Base-by-base conservation (phyloP, 768 basidiomycete genomes). In the Aureoboletus auriporus region DNA sequence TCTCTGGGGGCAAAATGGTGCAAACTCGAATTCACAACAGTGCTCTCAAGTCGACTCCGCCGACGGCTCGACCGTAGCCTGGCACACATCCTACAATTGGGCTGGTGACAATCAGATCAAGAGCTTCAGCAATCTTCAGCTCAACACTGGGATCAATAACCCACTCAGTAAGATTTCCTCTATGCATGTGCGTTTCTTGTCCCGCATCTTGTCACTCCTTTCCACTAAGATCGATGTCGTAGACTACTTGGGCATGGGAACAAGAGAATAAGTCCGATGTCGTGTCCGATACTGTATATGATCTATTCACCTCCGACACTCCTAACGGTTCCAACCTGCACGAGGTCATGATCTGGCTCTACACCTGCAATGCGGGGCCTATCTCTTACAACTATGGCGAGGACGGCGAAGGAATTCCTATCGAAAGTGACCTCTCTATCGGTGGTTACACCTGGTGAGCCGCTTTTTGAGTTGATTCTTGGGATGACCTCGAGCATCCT, bases 291-390 rank as follows among this genome's bases (percentile, higher is more conserved):
- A 72, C 83, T 26, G 79, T 83, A 6, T 86, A 74, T 50, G 84
- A 86, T 52, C 50, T 85, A 1, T 86, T 86, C 70, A 85, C 83
- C 0, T 76, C 83, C 2, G 57, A 56, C 50, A 67, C 68, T 5
- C 36, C 78, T 31, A 75, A 75, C 1, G 82, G 82, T 29, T 62
- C 71, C 34, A 72, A 73, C 44, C 51, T 54, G 29, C 56, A 68
- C 51, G 75, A 76, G 51, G 71, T 84, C 55, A 86, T 86, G 83
- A 64, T 86, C 50, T 84, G 83, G 84, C 73, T 84, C 12, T 81
- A 72, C 1, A 79, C 76, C 56, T 72, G 63, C 68, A 76, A 77
- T 53, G 75, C 82, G 4, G 74, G 74, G 3, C 84, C 84, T 1
- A 83, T 84, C 51, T 79, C 79, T 12, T 63, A 68, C 16, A 16